Percentiles rank a stretch among this genome's conserved stretches.
phyloP scores from a whole-genome alignment of 2,329 filamentous ascomycete genomes.

The Thielaviopsis ethacetica region DNA sequence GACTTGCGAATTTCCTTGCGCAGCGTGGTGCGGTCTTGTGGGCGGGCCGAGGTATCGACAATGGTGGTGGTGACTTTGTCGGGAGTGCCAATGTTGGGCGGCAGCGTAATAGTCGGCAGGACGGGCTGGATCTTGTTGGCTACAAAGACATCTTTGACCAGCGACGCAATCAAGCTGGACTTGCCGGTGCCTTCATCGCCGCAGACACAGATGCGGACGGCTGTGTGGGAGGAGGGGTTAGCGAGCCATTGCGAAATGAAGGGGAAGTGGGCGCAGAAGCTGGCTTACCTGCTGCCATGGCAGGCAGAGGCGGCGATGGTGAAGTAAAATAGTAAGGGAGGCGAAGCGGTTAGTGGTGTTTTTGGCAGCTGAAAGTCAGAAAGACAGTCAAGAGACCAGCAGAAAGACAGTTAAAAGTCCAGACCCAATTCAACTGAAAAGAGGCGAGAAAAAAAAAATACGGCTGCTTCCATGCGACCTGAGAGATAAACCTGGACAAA shows the following conservation, averaged over 20 bases:
- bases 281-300: not conserved
- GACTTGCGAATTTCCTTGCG: slow-evolving; percentile 91
- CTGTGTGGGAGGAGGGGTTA: slow-evolving; percentile 13
- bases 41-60: slow-evolving; percentile 89
- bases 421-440: too few species aligned
- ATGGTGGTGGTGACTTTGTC: slow-evolving; percentile 96
- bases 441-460: too few species aligned
- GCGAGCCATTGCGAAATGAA: not conserved
- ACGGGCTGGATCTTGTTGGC: slow-evolving; percentile 89
- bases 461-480: too few species aligned
- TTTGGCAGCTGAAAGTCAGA: too few species aligned
- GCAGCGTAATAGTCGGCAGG: slow-evolving; percentile 87
- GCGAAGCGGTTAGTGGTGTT: too few species aligned
- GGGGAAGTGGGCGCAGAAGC: not conserved
- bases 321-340: too few species aligned
- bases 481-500: too few species aligned
- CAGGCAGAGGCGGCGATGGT: too few species aligned
- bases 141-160: slow-evolving; percentile 95
- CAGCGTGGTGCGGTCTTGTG: slow-evolving; percentile 78
- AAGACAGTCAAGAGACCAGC: too few species aligned
- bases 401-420: too few species aligned
- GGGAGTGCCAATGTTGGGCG: slow-evolving; percentile 78
- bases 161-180: slow-evolving; percentile 80
- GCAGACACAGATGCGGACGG: slow-evolving; percentile 70
- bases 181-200: slow-evolving; percentile 94